Conservation (phyloP, 257 asterid species). For the Agastache rugosa region DNA sequence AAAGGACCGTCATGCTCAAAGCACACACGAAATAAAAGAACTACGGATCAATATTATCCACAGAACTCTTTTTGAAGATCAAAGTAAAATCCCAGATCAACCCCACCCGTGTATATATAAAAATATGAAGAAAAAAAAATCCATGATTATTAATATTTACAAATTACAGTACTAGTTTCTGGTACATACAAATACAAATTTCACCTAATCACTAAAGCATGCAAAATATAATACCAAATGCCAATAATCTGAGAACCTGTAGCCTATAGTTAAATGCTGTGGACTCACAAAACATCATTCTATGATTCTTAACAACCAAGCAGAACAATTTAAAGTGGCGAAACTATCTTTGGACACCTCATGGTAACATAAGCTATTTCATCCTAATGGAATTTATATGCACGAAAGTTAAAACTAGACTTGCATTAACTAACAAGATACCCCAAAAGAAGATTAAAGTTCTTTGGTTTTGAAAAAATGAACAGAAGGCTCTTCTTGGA, state of each 20-base stretch:
- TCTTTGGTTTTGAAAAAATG: background rate
- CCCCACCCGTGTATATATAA: too few species aligned
- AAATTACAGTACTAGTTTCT: too few species aligned
- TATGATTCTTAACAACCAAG: background rate
- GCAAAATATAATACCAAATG: too few species aligned
- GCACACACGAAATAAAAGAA: background rate
- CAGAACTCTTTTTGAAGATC: too few species aligned
- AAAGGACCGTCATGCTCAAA: background rate
- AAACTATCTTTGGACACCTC: background rate
- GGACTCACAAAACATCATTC: background rate
- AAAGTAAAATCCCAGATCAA: too few species aligned
- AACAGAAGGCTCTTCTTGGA: conserved; percentile 11
- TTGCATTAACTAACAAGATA: background rate
- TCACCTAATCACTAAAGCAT: too few species aligned
- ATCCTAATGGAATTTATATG: background rate
- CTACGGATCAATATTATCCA: background rate
- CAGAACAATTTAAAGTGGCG: background rate
- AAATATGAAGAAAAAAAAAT: too few species aligned
- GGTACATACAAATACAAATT: too few species aligned
- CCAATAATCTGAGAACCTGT: background rate
- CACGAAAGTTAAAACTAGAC: background rate
- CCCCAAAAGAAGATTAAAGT: background rate
- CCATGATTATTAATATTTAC: too few species aligned
- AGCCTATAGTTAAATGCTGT: background rate
- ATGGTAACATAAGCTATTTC: background rate